phyloP scores from a whole-genome alignment of 2,329 filamentous ascomycete species.

The Raffaelea albimanens region DNA sequence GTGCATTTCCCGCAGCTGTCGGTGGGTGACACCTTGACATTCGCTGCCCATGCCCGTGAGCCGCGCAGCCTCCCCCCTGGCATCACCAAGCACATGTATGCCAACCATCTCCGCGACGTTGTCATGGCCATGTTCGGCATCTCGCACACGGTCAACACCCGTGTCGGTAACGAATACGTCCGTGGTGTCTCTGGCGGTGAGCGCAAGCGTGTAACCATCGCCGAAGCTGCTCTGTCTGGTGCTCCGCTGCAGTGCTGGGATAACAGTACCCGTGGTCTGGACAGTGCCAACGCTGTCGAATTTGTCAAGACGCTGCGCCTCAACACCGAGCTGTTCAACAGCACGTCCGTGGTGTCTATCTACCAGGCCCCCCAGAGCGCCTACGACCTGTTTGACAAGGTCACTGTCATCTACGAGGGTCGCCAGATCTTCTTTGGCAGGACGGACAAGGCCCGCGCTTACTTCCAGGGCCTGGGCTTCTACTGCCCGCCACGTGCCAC shows the following conservation, averaged over 20 bases:
- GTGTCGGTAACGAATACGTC: conserved; percentile 66
- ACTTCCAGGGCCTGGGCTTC: conserved; percentile 60
- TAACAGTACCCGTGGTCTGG: conserved; percentile 65
- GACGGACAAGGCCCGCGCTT: conserved; percentile 48
- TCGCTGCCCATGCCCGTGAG: conserved; percentile 62
- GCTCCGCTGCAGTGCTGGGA: conserved; percentile 59
- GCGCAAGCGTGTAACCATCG: conserved; percentile 57
- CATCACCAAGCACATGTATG: conserved; percentile 35
- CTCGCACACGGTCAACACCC: conserved; percentile 61
- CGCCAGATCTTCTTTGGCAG: conserved; percentile 56
- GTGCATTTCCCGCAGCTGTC: conserved; percentile 70
- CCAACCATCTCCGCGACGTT: conserved; percentile 58
- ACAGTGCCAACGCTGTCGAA: conserved; percentile 67
- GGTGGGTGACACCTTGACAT: conserved; percentile 70
- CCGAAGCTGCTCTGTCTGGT: conserved; percentile 49
- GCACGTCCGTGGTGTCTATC: conserved; percentile 61
- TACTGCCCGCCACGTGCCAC: conserved; percentile 58
- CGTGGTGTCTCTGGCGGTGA: conserved; percentile 69
- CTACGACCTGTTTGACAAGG: conserved; percentile 57
- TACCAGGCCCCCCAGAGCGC: conserved; percentile 59
- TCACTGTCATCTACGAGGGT: conserved; percentile 48
- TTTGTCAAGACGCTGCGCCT: conserved; percentile 63
- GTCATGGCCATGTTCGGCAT: conserved; percentile 71
- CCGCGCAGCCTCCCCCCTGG: conserved; percentile 53
- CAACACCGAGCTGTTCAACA: conserved; percentile 56